Evolutionary conservation across 164 flowering plant genomes (phyloP), one percentile per base, ranked within the genome.

Genomic region (Stephania cephalantha): DNA sequence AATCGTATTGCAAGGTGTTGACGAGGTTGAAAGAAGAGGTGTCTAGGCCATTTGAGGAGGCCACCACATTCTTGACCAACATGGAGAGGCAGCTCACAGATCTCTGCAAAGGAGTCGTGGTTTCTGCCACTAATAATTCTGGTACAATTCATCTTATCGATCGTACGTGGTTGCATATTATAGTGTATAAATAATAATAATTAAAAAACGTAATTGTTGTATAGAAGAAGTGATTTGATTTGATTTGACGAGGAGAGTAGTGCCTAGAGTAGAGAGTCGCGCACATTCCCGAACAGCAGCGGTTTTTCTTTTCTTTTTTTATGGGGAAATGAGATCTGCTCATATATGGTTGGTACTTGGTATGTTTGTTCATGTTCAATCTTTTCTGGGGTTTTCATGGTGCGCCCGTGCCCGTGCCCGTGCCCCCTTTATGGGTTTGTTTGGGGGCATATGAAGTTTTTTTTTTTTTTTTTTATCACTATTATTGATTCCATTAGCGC

Each of bases 41-140:
- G 1, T 81, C 86, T 1, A 85, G 79, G 76, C 87, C 88, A 5
- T 84, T 86, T 31, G 80, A 82, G 75, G 91, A 88, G 75, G 91
- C 91, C 3, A 83, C 82, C 0, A 66, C 69, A 12, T 88, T 88
- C 80, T 77, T 88, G 79, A 83, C 71, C 76, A 79, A 75, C 75
- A 88, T 88, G 25, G 85, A 85, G 73, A 83, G 83, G 22, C 86
- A 88, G 75, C 87, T 88, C 22, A 80, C 71, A 46, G 68, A 77
- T 46, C 85, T 88, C n/a, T 86, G 88, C 53, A 78, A 75, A 74
- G 86, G 81, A 77, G 50, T 76, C 20, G 63, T 83, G 20, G 35
- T 81, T 68, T 35, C 42, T 44, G 66, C 52, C 75, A 35, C 42
- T 25, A 25, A 25, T 25, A 25, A 52, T 13, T 77, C 84, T 3